Evolutionary conservation across 768 basidiomycete genomes (phyloP).

Genomic region (Amanita polypyramis): DNA sequence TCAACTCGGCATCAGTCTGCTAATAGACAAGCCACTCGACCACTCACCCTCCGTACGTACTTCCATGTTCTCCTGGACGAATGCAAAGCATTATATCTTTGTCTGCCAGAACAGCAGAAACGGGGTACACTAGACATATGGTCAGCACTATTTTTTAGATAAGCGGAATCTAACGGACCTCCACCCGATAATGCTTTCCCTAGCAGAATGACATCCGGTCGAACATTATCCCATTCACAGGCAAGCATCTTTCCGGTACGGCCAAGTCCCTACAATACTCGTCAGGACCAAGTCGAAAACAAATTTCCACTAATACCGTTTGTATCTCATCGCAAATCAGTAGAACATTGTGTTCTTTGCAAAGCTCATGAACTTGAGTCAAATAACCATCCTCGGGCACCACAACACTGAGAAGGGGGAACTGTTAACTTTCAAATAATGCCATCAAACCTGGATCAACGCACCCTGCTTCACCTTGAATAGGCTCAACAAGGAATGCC

Average conservation of each 20-base stretch:
- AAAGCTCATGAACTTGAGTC: conserved; percentile 62
- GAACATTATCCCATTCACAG: conserved; percentile 76
- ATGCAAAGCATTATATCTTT: conserved; percentile 93
- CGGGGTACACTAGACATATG: conserved; percentile 68
- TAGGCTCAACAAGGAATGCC: conserved; percentile 94
- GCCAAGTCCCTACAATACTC: conserved; percentile 57
- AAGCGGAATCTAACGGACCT: conserved; percentile 34
- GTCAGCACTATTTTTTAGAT: background rate
- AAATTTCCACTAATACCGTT: conserved; percentile 42
- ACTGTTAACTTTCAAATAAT: conserved; percentile 3
- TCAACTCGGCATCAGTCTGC: background rate
- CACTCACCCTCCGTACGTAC: conserved; percentile 86
- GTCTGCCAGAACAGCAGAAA: conserved; percentile 89
- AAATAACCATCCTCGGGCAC: conserved; percentile 89
- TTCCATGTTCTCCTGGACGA: conserved; percentile 90
- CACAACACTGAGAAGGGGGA: conserved; percentile 52
- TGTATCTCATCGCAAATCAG: conserved; percentile 98
- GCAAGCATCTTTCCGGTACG: conserved; percentile 93
- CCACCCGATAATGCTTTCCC: conserved; percentile 98
- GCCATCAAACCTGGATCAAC: conserved; percentile 15
- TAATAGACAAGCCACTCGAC: conserved; percentile 4
- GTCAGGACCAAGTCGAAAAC: conserved; percentile 4
- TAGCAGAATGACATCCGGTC: conserved; percentile 86
- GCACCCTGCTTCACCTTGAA: conserved; percentile 97
- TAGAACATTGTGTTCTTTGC: conserved; percentile 89